Conservation (phyloP, 345 rosid species). For the Hevea brasiliensis region DNA sequence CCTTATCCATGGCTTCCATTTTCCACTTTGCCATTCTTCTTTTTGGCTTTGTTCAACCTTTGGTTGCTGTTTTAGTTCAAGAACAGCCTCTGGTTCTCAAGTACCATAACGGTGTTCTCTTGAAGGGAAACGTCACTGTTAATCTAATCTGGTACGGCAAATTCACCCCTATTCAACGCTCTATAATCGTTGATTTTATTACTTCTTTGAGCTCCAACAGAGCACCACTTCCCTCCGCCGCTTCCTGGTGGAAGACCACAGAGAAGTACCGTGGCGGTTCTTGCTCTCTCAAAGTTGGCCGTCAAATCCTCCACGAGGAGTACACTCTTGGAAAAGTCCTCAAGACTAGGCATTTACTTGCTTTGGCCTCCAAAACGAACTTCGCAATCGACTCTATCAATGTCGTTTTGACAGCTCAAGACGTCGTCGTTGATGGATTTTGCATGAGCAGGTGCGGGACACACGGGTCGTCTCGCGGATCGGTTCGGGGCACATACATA, state of each 20-base stretch:
- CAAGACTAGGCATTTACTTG: slow-evolving; percentile 45
- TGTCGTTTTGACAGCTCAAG: slow-evolving; percentile 71
- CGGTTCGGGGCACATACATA: slow-evolving; percentile 46
- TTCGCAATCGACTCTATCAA: slow-evolving; percentile 42
- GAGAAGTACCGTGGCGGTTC: slow-evolving; percentile 63
- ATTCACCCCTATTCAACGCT: slow-evolving; percentile 64
- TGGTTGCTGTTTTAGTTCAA: slow-evolving; percentile 56
- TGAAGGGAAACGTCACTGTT: slow-evolving; percentile 61
- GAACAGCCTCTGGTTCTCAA: slow-evolving; percentile 73
- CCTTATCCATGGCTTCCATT: slow-evolving; percentile 40
- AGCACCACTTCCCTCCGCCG: slow-evolving; percentile 45
- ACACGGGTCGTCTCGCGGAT: slow-evolving; percentile 51
- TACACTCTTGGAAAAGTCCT: slow-evolving; percentile 66
- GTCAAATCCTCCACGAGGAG: slow-evolving; percentile 57
- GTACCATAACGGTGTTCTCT: slow-evolving; percentile 64
- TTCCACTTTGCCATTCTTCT: slow-evolving; percentile 35
- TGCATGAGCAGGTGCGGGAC: slow-evolving; percentile 80
- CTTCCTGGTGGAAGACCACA: slow-evolving; percentile 85
- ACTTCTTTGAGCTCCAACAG: slow-evolving; percentile 43
- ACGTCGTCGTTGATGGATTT: slow-evolving; percentile 76
- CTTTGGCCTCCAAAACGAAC: slow-evolving; percentile 50
- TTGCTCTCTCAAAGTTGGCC: slow-evolving; percentile 46
- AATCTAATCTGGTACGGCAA: slow-evolving; percentile 87
- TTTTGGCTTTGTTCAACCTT: slow-evolving; percentile 15
- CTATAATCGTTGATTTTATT: slow-evolving; percentile 75